Conservation (phyloP, 1,284 basidiomycete genomes). For the Ustilago xerochloae region DNA sequence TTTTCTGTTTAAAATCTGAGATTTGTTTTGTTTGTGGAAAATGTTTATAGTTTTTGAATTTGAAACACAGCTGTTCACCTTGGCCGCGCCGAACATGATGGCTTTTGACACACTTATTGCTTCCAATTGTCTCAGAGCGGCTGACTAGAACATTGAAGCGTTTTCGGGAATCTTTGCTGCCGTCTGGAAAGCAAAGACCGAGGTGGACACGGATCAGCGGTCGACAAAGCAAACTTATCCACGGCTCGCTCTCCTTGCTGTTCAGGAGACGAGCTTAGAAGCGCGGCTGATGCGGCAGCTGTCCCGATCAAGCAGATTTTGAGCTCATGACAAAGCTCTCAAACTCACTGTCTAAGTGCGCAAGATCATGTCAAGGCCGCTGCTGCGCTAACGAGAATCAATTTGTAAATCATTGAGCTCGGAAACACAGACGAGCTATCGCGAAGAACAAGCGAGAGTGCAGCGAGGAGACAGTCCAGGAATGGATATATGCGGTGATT, state of each 20-base stretch:
- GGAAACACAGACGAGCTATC: too few relatives aligned
- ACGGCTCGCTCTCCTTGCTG: background rate
- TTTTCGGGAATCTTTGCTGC: background rate
- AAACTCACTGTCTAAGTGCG: too few relatives aligned
- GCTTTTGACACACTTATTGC: too few relatives aligned
- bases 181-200: background rate
- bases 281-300: background rate
- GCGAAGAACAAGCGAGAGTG: too few relatives aligned
- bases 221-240: background rate
- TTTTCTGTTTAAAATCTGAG: too few relatives aligned
- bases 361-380: background rate
- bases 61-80: background rate
- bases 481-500: too few relatives aligned
- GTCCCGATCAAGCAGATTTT: background rate
- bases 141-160: too few relatives aligned
- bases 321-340: background rate
- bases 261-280: background rate
- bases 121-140: too few relatives aligned
- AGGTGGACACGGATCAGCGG: background rate
- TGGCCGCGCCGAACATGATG: too few relatives aligned
- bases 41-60: background rate
- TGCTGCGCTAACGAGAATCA: too few relatives aligned
- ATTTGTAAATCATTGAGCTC: too few relatives aligned
- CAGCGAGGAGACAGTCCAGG: too few relatives aligned
- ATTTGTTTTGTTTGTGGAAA: background rate